Base-by-base conservation (phyloP, 257 asterid species). In the Gardenia jasminoides region DNA sequence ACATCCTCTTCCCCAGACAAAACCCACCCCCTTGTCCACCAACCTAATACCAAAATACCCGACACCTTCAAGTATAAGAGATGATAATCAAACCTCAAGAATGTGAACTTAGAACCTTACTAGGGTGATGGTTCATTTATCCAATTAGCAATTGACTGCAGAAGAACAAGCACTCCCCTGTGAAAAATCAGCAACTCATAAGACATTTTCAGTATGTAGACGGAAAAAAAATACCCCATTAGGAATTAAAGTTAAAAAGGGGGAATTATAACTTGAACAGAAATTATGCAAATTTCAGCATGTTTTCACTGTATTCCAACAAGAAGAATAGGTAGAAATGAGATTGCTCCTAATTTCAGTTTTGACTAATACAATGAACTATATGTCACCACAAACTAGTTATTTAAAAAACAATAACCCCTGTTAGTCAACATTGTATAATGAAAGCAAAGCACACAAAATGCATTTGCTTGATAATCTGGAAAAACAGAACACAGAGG, bases 101-200 rank as follows among this genome's bases (percentile, higher is more conserved):
- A 71, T 8, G 47, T 46, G 5, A 48, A 31, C 24, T 72, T 28
- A 50, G 54, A 58, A 52, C 20, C 73, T 76, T 43, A 46, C 65
- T 64, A 10, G 16, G 72, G 20, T 1, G 20, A 16, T 33, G 41
- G 44, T 0, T 77, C 69, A 46, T 43, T 67, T 39, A 30, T 22
- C 59, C 76, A 50, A 30, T 78, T 52, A 0, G 80, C 69, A 78
- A 15, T 26, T 50, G 28, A 54, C 68, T 22, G 41, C 80, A 33
- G 75, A 47, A 67, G 74, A 66, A 7, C 6, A 7, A 43, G 44
- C 67, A 52, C 41, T 10, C 22, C 26, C 36, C 48, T 16, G 80
- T 47, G 47, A 76, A 36, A 67, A 5, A 77, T 33, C 66, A 78
- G 69, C 58, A 68, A 33, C 76, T 36, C 56, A 64, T 26, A 31